Percentiles rank a stretch among this genome's conserved stretches.
Conservation (phyloP, 805 yeast genomes). For the Wickerhamiella azymoides region DNA sequence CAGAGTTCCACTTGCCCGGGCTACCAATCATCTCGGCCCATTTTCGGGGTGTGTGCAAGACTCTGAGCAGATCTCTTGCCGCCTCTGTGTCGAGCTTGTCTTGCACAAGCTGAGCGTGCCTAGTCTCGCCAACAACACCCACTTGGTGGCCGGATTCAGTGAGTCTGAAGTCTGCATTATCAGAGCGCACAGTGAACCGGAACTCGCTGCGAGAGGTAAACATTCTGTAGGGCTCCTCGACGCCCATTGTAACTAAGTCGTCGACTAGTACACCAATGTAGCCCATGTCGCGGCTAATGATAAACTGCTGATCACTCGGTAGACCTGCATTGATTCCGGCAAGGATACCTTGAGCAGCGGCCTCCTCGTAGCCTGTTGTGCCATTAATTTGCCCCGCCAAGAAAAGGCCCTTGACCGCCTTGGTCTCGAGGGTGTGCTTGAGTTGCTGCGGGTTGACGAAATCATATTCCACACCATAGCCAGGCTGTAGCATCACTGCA, state of each 20-base stretch:
- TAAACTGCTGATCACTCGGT: conserved; percentile 33
- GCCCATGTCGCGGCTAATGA: conserved; percentile 64
- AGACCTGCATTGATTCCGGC: conserved; percentile 96
- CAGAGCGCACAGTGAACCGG: conserved; percentile 77
- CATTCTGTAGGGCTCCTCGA: conserved; percentile 95
- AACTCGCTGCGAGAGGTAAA: conserved; percentile 93
- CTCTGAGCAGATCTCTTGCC: conserved; percentile 34
- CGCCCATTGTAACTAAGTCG: conserved; percentile 89
- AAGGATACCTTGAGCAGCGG: conserved; percentile 89
- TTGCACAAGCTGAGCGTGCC: conserved; percentile 37
- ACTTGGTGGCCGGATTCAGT: conserved; percentile 50
- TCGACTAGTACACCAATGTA: conserved; percentile 87
- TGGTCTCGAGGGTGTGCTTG: conserved; percentile 65
- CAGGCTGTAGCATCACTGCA: conserved; percentile 83
- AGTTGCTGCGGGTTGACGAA: conserved; percentile 89
- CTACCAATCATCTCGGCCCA: conserved; percentile 45
- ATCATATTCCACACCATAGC: conserved; percentile 98
- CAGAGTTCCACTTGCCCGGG: conserved; percentile 30
- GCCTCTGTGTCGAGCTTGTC: conserved; percentile 35
- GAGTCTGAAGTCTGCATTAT: conserved; percentile 81
- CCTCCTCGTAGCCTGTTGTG: conserved; percentile 98
- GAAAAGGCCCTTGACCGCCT: conserved; percentile 58
- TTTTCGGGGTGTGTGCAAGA: conserved; percentile 37
- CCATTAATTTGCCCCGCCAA: conserved; percentile 98
- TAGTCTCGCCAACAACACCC: conserved; percentile 51